Base-by-base conservation (phyloP, 306 rosid genomes). In the Rosa rugosa region DNA sequence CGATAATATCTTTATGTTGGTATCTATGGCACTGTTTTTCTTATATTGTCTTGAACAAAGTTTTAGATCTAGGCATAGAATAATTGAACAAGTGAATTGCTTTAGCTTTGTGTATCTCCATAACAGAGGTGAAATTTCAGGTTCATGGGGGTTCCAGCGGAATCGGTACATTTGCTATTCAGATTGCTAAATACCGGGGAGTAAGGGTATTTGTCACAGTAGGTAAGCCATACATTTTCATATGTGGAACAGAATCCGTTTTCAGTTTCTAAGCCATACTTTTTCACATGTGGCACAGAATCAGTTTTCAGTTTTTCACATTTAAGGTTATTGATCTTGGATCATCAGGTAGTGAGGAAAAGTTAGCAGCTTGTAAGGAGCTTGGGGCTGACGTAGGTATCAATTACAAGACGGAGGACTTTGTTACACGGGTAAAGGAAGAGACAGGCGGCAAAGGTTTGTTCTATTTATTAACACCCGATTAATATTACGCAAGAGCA, bases 61-160 rank as follows among this genome's bases (percentile, higher is more conserved):
- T 3, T 2, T 31, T 20, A 8, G 27, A 44, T 66, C 46, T 17
- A 40, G 71, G 72, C 72, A 44, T 44, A 69, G 13, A 31, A 17
- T 47, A 46, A 3, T 8, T 50, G 76, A 73, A 14, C 4, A 38
- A 20, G 47, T 53, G n/a, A 0, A 51, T 72, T 53, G 38, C 20
- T 34, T 34, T 34, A 20, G 12, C 31, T 20, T 51, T 36, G 38
- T 6, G 17, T 18, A 54, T 25, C 57, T 23, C 64, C 45, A 40
- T 77, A 44, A 34, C 23, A 46, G 60, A 22, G 62, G 62, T 56
- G 46, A 69, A 75, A 50, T 77, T 73, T 82, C 89, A 95, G 99
- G 84, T 95, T 82, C 99, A 95, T 83, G 99, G 99, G 73, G 99
- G 98, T 57, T 95, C 99, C 20, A 91, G 99, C 77, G 99, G 99